A percentile compares a stretch with the other conserved stretches of the same genome.
Conservation (phyloP, 352 stramenopile genomes). For the Pythium biforme region DNA sequence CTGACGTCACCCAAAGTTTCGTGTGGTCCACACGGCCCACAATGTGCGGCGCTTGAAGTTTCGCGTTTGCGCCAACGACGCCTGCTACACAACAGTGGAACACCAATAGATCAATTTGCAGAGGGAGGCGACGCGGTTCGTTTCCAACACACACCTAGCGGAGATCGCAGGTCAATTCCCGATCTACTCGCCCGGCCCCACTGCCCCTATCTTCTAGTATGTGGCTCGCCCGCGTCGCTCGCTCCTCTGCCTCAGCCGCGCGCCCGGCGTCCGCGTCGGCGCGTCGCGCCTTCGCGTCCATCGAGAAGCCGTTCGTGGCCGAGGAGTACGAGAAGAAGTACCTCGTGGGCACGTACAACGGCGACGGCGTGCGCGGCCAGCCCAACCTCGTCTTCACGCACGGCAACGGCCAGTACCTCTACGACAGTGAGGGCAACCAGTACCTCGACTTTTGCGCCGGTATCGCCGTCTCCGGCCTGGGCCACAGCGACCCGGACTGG, state of each 20-base stretch:
- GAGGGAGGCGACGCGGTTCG: background rate
- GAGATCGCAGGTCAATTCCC: too few relatives aligned
- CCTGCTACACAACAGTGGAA: background rate
- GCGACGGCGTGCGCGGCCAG: slow-evolving; percentile 66
- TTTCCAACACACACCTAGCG: too few relatives aligned
- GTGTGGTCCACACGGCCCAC: slow-evolving; percentile 13
- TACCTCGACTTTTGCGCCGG: slow-evolving; percentile 94
- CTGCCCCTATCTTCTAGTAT: background rate
- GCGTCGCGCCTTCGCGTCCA: slow-evolving; percentile 30
- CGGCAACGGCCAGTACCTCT: slow-evolving; percentile 91
- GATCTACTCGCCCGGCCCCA: background rate
- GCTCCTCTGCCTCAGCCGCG: slow-evolving; percentile 4
- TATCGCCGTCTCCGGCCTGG: slow-evolving; percentile 87
- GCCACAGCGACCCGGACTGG: slow-evolving; percentile 90
- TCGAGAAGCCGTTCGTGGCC: slow-evolving; percentile 38
- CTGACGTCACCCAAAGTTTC: slow-evolving; percentile 10
- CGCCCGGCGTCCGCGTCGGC: background rate
- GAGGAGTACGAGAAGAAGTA: slow-evolving; percentile 81
- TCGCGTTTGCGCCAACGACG: slow-evolving; percentile 16
- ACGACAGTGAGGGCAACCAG: slow-evolving; percentile 82
- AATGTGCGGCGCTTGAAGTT: slow-evolving; percentile 15
- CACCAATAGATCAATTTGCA: slow-evolving; percentile 1
- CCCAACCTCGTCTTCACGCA: slow-evolving; percentile 73
- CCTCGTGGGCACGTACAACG: slow-evolving; percentile 82
- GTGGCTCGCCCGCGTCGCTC: slow-evolving; percentile 15